These are phyloP conservation scores for Pseudogymnoascus sp. DNA, from an alignment of 2,329 filamentous ascomycete species.

Conservation along the genomic window DNA sequence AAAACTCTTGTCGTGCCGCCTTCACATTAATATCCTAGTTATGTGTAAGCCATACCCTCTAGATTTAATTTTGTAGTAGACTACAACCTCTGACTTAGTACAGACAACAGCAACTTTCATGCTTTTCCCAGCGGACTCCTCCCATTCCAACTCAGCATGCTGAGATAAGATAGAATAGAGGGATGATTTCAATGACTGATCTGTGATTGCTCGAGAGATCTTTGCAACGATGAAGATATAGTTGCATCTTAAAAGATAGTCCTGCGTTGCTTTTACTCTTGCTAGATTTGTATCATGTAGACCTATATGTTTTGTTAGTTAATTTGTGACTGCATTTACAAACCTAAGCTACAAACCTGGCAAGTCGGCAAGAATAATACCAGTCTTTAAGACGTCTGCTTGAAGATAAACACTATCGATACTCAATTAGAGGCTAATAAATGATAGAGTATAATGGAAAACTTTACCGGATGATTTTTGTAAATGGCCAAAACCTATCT, in stretches of 20 bases:
- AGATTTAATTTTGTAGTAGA: not conserved
- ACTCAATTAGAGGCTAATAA: conserved; percentile 11
- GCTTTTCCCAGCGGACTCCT: conserved; percentile 16
- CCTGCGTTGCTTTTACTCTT: conserved; percentile 28
- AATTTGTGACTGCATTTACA: conserved; percentile 4
- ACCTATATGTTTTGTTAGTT: conserved; percentile 13
- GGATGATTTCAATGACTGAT: conserved; percentile 28
- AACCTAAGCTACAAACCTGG: conserved; percentile 22
- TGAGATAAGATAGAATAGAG: conserved; percentile 24
- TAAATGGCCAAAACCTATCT: conserved; percentile 30
- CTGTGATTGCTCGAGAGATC: conserved; percentile 28
- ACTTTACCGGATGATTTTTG: conserved; percentile 29
- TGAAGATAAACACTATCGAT: conserved; percentile 25
- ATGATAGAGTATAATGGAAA: not conserved
- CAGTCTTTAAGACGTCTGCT: conserved; percentile 27
- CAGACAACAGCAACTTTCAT: conserved; percentile 30
- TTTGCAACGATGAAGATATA: conserved; percentile 30
- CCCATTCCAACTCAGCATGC: conserved; percentile 26
- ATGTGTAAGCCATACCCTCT: not conserved
- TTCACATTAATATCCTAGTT: conserved; percentile 26
- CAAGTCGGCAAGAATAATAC: conserved; percentile 30
- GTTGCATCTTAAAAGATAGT: conserved; percentile 29
- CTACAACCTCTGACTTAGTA: conserved; percentile 26
- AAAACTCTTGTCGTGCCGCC: conserved; percentile 23
- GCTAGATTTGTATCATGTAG: conserved; percentile 31